Evolutionary conservation across 2,329 filamentous ascomycete genomes (phyloP).

Genomic region (Xylaria arbuscula): DNA sequence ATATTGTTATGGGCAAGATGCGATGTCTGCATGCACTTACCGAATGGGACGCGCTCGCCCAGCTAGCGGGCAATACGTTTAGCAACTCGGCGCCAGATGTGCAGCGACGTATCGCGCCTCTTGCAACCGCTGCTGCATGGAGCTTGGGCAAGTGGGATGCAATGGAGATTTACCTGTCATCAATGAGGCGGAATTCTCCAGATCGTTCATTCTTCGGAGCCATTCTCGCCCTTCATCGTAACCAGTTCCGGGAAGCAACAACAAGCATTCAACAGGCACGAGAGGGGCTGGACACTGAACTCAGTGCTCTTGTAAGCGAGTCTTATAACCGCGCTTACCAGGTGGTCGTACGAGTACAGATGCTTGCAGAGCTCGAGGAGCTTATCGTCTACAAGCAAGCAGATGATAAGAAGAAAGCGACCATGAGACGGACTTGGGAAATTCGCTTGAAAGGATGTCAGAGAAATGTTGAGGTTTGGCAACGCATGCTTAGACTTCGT

Average conservation of each 20-base stretch:
- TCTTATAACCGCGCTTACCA: slow-evolving; percentile 98
- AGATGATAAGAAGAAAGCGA: slow-evolving; percentile 86
- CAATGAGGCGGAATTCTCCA: slow-evolving; percentile 93
- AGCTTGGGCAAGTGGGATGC: slow-evolving; percentile 96
- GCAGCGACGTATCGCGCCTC: slow-evolving; percentile 87
- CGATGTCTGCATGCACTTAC: slow-evolving; percentile 95
- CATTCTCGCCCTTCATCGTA: slow-evolving; percentile 92
- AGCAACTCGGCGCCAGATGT: slow-evolving; percentile 87
- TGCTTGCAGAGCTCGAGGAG: slow-evolving; percentile 98
- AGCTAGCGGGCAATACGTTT: slow-evolving; percentile 93
- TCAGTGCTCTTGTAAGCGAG: slow-evolving; percentile 96
- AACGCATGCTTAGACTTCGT: slow-evolving; percentile 94
- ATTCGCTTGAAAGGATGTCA: slow-evolving; percentile 94
- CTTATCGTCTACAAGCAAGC: slow-evolving; percentile 98
- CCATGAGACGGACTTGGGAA: slow-evolving; percentile 95
- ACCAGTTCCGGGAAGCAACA: slow-evolving; percentile 93
- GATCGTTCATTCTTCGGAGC: slow-evolving; percentile 98
- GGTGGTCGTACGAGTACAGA: slow-evolving; percentile 97
- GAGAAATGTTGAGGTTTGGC: slow-evolving; percentile 97
- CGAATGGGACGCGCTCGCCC: slow-evolving; percentile 94
- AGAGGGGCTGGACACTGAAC: slow-evolving; percentile 92
- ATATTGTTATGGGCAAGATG: slow-evolving; percentile 99
- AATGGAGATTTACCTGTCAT: slow-evolving; percentile 96
- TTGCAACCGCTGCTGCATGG: slow-evolving; percentile 97
- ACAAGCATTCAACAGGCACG: slow-evolving; percentile 89